Base-by-base conservation (phyloP, 345 rosid species). In the Populus deltoides region DNA sequence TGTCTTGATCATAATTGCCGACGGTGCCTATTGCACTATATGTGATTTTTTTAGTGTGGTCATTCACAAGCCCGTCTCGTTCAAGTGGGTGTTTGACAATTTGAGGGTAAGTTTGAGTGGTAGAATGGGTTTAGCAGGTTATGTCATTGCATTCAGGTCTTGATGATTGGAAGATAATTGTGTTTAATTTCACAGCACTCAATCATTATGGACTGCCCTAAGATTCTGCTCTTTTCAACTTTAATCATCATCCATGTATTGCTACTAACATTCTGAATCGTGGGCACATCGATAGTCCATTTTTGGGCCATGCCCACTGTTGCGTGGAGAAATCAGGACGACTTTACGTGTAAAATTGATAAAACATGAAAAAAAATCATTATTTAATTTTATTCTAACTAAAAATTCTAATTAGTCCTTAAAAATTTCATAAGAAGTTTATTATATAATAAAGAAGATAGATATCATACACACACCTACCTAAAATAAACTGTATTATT, bases 61-160 rank as follows among this genome's bases (percentile, higher is more conserved):
- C 43, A 66, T 66, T 49, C 13, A 29, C 67, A 27, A 6, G 24
- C n/a, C 29, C 63, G n/a, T n/a, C 63, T 24, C 6, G 29, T 59
- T 59, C 63, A 18, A 33, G 47, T 27, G 77, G 27, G 17, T 1
- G 66, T 24, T 74, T 27, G 59, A 74, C 63, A 16, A 24, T n/a
- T n/a, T 12, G 39, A 49, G 47, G 41, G 79, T 59, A 43, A 77
- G 61, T 57, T 69, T 49, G 70, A 76, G 68, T 38, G 79, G 79
- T 76, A 5, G 33, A 7, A 41, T 43, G 72, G 25, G 69, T 41
- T 41, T 61, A 3, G 43, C 62, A 41, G 61, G 75, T 70, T 75
- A 20, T 39, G 43, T 77, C 80, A 36, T 65, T 43, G 71, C 29
- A 18, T 24, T 11, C 11, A 16, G 24, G 0, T 49, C 29, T 36